Evolutionary conservation across 306 rosid species (phyloP).

Genomic region (Cicer arietinum): DNA sequence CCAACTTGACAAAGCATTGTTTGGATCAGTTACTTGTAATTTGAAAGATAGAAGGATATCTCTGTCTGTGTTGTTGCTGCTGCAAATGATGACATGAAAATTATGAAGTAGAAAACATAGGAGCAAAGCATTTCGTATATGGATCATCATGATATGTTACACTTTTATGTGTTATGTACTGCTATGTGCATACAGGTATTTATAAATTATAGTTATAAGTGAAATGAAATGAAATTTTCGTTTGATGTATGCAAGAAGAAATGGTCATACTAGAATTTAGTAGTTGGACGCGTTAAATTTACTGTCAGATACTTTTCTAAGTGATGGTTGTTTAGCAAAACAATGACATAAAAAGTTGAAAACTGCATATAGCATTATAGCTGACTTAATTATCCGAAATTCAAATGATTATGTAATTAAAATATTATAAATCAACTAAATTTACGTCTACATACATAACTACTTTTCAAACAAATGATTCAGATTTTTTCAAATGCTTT

Average conservation of each 20-base stretch:
- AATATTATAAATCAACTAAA: too few species aligned
- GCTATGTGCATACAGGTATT: neutral
- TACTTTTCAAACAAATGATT: too few species aligned
- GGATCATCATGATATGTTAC: neutral
- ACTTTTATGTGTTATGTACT: neutral
- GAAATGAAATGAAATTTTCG: neutral
- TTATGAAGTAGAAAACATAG: constrained; percentile 23
- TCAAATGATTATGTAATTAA: too few species aligned
- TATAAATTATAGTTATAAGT: neutral
- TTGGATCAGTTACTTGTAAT: constrained; percentile 44
- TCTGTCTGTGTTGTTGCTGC: constrained; percentile 18
- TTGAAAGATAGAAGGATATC: constrained; percentile 47
- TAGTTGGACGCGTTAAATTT: too few species aligned
- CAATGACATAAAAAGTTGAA: too few species aligned
- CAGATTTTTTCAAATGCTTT: too few species aligned
- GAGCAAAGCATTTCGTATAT: neutral
- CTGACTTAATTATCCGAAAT: too few species aligned
- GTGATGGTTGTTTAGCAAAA: too few species aligned
- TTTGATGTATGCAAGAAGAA: neutral
- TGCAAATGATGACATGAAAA: constrained; percentile 24
- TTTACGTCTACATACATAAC: too few species aligned
- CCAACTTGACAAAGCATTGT: constrained; percentile 37
- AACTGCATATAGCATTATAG: too few species aligned
- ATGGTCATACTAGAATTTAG: too few species aligned
- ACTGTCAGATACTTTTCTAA: too few species aligned